Conservation (phyloP, 495 filamentous ascomycete genomes). For the Cercophora newfieldiana region DNA sequence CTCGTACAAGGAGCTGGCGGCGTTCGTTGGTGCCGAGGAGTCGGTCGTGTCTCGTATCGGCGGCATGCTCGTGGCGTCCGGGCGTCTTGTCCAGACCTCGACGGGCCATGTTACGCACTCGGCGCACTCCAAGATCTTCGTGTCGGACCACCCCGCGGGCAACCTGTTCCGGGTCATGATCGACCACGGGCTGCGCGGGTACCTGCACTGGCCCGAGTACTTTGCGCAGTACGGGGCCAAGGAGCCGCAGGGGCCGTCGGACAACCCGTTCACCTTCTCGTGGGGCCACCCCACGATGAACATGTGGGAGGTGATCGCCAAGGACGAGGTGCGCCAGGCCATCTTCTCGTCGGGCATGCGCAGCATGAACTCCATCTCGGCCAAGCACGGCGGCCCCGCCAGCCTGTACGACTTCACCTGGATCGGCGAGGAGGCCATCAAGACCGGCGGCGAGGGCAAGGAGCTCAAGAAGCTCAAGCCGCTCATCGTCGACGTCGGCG, state of each 20-base stretch:
- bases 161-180: conserved; percentile 19
- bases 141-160: conserved; percentile 19
- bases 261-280: conserved; percentile 18
- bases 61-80: conserved; percentile 29
- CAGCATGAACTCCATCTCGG: conserved; percentile 16
- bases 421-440: conserved; percentile 19
- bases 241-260: conserved; percentile 11
- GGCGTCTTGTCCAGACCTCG: conserved; percentile 23
- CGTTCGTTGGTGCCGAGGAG: conserved; percentile 7
- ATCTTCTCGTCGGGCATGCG: conserved; percentile 16
- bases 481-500: conserved; percentile 49
- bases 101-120: conserved; percentile 26
- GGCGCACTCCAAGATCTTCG: conserved; percentile 21
- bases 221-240: conserved; percentile 18
- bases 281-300: conserved; percentile 19
- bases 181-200: conserved; percentile 19
- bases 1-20: conserved; percentile 12
- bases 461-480: not conserved
- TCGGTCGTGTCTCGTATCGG: conserved; percentile 21
- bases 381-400: conserved; percentile 17
- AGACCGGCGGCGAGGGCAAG: not conserved
- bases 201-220: conserved; percentile 21
- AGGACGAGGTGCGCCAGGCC: conserved; percentile 11
- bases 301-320: conserved; percentile 20
- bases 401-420: conserved; percentile 16